Evolutionary conservation across 2,329 filamentous ascomycete genomes (phyloP).

Genomic region (Xylariaceae sp.): DNA sequence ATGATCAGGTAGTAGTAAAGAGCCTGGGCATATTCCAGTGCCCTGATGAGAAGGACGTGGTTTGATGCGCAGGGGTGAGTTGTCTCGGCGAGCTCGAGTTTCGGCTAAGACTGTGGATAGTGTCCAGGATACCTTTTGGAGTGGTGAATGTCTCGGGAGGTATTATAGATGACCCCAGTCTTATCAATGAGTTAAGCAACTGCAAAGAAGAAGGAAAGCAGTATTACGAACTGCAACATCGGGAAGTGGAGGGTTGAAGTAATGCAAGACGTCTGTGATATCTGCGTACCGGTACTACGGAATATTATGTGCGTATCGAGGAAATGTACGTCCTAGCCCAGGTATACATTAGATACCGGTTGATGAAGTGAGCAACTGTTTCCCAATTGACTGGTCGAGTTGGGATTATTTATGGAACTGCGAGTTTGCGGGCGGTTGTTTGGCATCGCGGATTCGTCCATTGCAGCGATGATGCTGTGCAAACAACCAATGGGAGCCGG

Average conservation of each 20-base stretch:
- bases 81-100: slow-evolving; percentile 37
- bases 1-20: slow-evolving; percentile 28
- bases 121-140: slow-evolving; percentile 9
- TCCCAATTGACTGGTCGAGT: slow-evolving; percentile 23
- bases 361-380: slow-evolving; percentile 12
- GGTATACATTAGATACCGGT: neutral
- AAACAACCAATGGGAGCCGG: slow-evolving; percentile 24
- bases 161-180: neutral
- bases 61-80: slow-evolving; percentile 35
- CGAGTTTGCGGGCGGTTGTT: slow-evolving; percentile 28
- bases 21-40: slow-evolving; percentile 15
- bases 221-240: slow-evolving; percentile 17
- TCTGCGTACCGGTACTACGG: too few relatives aligned
- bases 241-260: slow-evolving; percentile 14
- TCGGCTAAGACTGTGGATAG: slow-evolving; percentile 12
- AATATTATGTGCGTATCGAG: too few relatives aligned
- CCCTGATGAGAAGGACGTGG: slow-evolving; percentile 39
- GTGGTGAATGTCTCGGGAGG: neutral
- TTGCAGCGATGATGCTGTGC: slow-evolving; percentile 19
- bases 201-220: slow-evolving; percentile 17
- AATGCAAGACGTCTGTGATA: slow-evolving; percentile 8
- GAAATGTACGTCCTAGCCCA: too few relatives aligned
- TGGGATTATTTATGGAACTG: slow-evolving; percentile 28
- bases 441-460: slow-evolving; percentile 31
- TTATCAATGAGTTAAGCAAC: slow-evolving; percentile 1